Conservation (phyloP, 2,329 filamentous ascomycete genomes). For the Grosmannia huntii region DNA sequence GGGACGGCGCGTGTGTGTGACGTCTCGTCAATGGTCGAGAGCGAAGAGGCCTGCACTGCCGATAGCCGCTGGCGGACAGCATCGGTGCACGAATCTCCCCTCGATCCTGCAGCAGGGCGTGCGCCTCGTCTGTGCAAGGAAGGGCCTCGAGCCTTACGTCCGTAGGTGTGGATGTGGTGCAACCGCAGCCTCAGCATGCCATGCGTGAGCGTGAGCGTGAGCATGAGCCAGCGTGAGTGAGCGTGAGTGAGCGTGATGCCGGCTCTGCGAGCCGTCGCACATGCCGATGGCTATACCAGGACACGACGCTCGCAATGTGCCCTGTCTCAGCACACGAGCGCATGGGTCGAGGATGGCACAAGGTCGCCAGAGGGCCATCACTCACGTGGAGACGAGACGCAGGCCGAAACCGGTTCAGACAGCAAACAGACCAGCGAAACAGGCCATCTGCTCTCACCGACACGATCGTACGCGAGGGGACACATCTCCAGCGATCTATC, state of each 20-base stretch:
- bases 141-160: background rate
- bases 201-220: background rate
- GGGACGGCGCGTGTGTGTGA: no score
- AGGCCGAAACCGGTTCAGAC: background rate
- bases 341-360: background rate
- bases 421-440: background rate
- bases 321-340: background rate
- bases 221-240: background rate
- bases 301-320: no score
- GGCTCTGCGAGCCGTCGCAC: background rate
- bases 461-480: no score
- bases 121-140: background rate
- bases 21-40: no score
- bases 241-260: background rate
- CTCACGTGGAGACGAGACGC: background rate
- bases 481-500: no score
- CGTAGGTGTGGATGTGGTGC: background rate
- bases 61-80: slow-evolving; percentile 13
- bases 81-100: slow-evolving; percentile 5
- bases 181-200: background rate
- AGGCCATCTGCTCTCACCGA: no score
- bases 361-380: background rate
- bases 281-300: background rate
- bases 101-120: slow-evolving; percentile 15
- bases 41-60: slow-evolving; percentile 12